phyloP scores from a whole-genome alignment of 345 rosid species.

The Cardamine resedifolia region DNA sequence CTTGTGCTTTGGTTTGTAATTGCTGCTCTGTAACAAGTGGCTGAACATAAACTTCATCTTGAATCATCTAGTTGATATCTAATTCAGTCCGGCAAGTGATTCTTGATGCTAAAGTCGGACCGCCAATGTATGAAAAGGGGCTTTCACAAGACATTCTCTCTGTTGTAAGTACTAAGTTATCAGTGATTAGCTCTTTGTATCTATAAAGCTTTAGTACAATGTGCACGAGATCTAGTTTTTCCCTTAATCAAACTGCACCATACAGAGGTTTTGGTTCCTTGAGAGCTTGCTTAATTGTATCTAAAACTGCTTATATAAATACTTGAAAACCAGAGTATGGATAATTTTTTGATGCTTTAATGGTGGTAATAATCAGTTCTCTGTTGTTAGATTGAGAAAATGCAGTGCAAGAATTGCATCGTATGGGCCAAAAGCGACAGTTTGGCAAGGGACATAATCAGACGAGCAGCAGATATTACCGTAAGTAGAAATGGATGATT shows the following conservation, averaged over 20 bases:
- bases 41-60: slow-evolving; percentile 21
- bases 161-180: slow-evolving; percentile 49
- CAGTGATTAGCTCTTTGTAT: background rate
- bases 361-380: background rate
- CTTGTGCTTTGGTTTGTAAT: background rate
- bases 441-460: slow-evolving; percentile 73
- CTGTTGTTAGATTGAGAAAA: slow-evolving; percentile 59
- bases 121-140: slow-evolving; percentile 80
- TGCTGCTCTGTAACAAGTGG: slow-evolving; percentile 11
- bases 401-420: slow-evolving; percentile 65
- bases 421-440: slow-evolving; percentile 92
- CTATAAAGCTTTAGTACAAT: background rate
- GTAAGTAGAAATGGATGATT: slow-evolving; percentile 43
- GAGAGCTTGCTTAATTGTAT: background rate
- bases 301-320: background rate
- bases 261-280: background rate
- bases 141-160: slow-evolving; percentile 83
- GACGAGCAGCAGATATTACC: slow-evolving; percentile 47
- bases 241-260: background rate
- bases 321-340: slow-evolving; percentile 7
- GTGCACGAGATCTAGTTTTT: slow-evolving; percentile 1
- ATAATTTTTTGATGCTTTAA: background rate
- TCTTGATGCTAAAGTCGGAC: slow-evolving; percentile 93
- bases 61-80: slow-evolving; percentile 56
- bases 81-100: slow-evolving; percentile 69